These are phyloP conservation scores for Apiospora aurea DNA, from an alignment of 2,329 filamentous ascomycete genomes.

Conservation along the genomic window DNA sequence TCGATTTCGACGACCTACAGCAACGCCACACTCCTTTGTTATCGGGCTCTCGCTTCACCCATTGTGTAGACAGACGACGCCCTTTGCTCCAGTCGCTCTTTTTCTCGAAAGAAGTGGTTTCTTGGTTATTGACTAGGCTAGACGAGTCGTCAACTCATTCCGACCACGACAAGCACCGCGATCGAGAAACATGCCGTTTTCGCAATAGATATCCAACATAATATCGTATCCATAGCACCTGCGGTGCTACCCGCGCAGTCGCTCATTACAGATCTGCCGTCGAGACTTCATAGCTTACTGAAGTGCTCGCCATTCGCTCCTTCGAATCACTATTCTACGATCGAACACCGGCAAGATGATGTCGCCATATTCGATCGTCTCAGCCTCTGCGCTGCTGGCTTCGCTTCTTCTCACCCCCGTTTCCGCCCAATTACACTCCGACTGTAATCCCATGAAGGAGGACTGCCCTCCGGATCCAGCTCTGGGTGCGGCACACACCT, in stretches of 20 bases:
- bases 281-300: background rate
- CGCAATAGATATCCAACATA: slow-evolving; percentile 3
- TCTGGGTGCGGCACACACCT: slow-evolving; percentile 68
- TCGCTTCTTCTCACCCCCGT: slow-evolving; percentile 53
- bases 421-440: slow-evolving; percentile 76
- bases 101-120: background rate
- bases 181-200: slow-evolving; percentile 14
- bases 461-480: slow-evolving; percentile 77
- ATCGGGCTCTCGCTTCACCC: slow-evolving; percentile 4
- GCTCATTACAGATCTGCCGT: background rate
- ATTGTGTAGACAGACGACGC: slow-evolving; percentile 19
- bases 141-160: background rate
- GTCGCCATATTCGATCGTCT: slow-evolving; percentile 30
- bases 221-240: slow-evolving; percentile 6
- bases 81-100: background rate
- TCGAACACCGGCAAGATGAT: slow-evolving; percentile 28
- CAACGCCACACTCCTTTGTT: slow-evolving; percentile 21
- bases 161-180: background rate
- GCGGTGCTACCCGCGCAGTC: slow-evolving; percentile 3
- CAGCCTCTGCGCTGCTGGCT: slow-evolving; percentile 50
- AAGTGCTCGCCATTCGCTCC: slow-evolving; percentile 10
- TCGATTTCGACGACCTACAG: background rate
- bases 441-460: slow-evolving; percentile 78
- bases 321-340: background rate
- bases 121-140: background rate